Percentiles rank a stretch among this genome's conserved stretches.
Evolutionary conservation across 140 eudicot species (phyloP).

Genomic region (Cichorium intybus): DNA sequence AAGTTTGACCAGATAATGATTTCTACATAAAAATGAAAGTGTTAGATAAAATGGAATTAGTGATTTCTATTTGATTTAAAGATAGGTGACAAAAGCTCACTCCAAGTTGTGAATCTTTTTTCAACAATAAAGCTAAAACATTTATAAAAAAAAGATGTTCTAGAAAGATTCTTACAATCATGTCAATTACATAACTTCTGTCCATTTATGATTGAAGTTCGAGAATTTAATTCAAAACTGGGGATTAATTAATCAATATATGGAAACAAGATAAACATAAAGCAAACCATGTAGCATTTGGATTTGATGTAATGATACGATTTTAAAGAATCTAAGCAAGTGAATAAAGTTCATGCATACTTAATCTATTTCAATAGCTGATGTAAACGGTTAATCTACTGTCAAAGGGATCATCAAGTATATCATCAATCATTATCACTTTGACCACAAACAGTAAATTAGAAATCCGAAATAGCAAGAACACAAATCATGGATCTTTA

Average conservation of each 20-base stretch:
- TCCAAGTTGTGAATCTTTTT: too few species aligned
- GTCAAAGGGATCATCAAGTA: not conserved
- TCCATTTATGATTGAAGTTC: not conserved
- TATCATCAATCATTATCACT: constrained; percentile 9
- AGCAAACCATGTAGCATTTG: constrained; percentile 1
- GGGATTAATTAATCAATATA: not conserved
- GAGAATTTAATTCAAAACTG: not conserved
- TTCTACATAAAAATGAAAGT: constrained; percentile 12
- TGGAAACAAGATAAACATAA: not conserved
- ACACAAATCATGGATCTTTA: not conserved
- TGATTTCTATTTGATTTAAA: not conserved
- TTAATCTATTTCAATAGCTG: not conserved
- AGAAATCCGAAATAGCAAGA: constrained; percentile 1
- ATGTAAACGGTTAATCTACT: not conserved
- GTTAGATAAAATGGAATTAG: constrained; percentile 1
- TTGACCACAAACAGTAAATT: constrained; percentile 7
- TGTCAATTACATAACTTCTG: too few species aligned
- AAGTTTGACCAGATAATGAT: not conserved
- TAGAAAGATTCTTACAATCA: too few species aligned
- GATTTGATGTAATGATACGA: constrained; percentile 5
- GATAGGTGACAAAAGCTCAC: too few species aligned
- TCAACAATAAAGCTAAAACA: too few species aligned
- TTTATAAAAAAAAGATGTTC: too few species aligned
- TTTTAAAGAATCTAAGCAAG: not conserved
- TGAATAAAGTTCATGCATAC: not conserved